Conservation (phyloP, 371 early-diverging fungal species). For the Thermomucor indicae-seudaticae region DNA sequence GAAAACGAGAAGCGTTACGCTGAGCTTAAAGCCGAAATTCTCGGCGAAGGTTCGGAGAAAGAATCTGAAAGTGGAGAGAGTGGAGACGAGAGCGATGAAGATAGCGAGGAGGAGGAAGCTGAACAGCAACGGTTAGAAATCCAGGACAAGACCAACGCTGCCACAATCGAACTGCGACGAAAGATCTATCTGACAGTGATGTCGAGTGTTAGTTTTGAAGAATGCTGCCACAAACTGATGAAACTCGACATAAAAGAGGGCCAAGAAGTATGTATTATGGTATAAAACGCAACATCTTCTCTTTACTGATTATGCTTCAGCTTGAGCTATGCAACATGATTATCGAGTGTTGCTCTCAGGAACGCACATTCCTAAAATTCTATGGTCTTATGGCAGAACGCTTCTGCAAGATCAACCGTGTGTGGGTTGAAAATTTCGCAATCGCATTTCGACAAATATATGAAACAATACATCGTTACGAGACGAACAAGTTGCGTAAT, state of each 20-base stretch:
- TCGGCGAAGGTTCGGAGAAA: constrained; percentile 77
- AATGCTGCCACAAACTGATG: constrained; percentile 93
- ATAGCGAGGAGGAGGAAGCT: constrained; percentile 32
- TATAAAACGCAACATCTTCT: not conserved
- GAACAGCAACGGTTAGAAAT: constrained; percentile 58
- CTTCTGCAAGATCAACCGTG: constrained; percentile 79
- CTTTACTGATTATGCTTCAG: constrained; percentile 19
- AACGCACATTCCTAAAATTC: constrained; percentile 91
- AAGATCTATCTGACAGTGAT: constrained; percentile 94
- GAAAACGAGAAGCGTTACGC: constrained; percentile 83
- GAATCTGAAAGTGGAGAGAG: constrained; percentile 45
- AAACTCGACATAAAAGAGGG: constrained; percentile 78
- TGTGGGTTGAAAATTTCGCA: constrained; percentile 77
- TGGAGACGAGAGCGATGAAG: constrained; percentile 53
- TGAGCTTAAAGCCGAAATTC: constrained; percentile 80
- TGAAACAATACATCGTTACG: constrained; percentile 89
- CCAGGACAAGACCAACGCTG: constrained; percentile 87
- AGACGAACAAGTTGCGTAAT: constrained; percentile 91
- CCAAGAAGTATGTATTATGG: constrained; percentile 57
- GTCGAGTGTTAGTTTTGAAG: constrained; percentile 94
- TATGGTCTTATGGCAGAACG: constrained; percentile 94
- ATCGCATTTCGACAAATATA: constrained; percentile 78
- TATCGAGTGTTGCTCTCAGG: constrained; percentile 95
- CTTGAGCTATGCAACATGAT: constrained; percentile 94
- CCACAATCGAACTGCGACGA: constrained; percentile 84